Evolutionary conservation across 805 yeast species (phyloP).

Genomic region (Ogataea paradorogensis): DNA sequence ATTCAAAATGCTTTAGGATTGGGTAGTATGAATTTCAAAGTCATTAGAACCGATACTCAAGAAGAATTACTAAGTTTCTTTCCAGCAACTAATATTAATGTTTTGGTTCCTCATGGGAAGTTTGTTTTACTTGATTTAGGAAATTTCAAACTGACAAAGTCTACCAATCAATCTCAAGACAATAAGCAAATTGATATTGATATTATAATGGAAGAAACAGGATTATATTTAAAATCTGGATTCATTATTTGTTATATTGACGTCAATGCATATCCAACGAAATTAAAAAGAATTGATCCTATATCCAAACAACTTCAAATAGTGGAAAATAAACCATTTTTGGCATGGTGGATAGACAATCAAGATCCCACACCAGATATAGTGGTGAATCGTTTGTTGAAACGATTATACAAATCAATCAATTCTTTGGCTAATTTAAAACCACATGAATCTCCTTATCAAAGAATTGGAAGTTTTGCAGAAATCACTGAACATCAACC

Average conservation of each 20-base stretch:
- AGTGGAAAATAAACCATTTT: conserved; percentile 21
- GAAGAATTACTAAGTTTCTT: conserved; percentile 40
- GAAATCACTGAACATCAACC: conserved; percentile 11
- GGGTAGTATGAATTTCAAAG: conserved; percentile 56
- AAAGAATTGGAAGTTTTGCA: conserved; percentile 31
- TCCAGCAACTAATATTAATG: conserved; percentile 57
- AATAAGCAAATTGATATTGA: conserved; percentile 37
- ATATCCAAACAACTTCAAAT: conserved; percentile 2
- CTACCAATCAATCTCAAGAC: not conserved
- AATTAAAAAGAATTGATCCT: conserved; percentile 7
- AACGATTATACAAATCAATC: conserved; percentile 46
- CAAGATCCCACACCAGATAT: conserved; percentile 30
- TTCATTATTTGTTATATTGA: conserved; percentile 39
- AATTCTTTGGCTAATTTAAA: conserved; percentile 25
- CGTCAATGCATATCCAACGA: conserved; percentile 30
- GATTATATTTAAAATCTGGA: conserved; percentile 51
- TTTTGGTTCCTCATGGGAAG: conserved; percentile 51
- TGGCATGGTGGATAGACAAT: conserved; percentile 35
- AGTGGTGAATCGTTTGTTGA: conserved; percentile 46
- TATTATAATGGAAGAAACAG: conserved; percentile 54
- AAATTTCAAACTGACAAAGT: conserved; percentile 35
- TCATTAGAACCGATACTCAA: conserved; percentile 33
- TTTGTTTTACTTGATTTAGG: conserved; percentile 52
- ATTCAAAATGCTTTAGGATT: conserved; percentile 54
- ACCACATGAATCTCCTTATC: conserved; percentile 22